phyloP scores from a whole-genome alignment of 2,329 filamentous ascomycete genomes.

The Truncatella angustata region DNA sequence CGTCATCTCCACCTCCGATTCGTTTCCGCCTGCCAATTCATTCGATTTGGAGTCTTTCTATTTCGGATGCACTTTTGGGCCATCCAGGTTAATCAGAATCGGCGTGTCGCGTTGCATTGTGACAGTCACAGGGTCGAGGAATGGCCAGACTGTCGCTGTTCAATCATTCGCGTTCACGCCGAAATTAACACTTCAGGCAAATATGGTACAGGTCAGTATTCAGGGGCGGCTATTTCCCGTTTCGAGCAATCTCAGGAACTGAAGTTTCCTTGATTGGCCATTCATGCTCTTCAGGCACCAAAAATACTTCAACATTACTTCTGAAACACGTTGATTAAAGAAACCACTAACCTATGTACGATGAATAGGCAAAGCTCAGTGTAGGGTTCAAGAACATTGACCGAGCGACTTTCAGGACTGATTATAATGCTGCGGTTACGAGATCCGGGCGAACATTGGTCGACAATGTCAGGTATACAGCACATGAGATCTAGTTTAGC shows the following conservation, averaged over 20 bases:
- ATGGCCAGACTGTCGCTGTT: not conserved
- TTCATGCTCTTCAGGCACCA: too few species aligned
- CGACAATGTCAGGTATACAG: not conserved
- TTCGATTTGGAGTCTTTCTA: not conserved
- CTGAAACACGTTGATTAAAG: too few species aligned
- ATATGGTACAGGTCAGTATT: too few species aligned
- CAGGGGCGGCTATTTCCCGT: too few species aligned
- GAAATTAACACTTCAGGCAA: not conserved
- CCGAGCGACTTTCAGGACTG: not conserved
- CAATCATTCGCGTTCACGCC: not conserved
- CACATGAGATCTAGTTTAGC: not conserved
- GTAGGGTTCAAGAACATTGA: not conserved
- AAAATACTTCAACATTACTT: too few species aligned
- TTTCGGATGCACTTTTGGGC: not conserved
- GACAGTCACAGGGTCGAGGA: not conserved
- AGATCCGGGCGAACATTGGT: not conserved
- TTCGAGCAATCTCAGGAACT: too few species aligned
- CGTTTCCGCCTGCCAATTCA: not conserved
- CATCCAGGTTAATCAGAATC: not conserved
- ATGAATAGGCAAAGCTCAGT: not conserved
- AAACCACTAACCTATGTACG: too few species aligned
- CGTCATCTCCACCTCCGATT: too few species aligned
- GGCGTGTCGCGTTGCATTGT: not conserved
- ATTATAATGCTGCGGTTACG: not conserved
- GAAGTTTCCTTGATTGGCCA: too few species aligned